These are phyloP conservation scores for Diplodia sapinea DNA, from an alignment of 2,329 filamentous ascomycete genomes.

Conservation along the genomic window DNA sequence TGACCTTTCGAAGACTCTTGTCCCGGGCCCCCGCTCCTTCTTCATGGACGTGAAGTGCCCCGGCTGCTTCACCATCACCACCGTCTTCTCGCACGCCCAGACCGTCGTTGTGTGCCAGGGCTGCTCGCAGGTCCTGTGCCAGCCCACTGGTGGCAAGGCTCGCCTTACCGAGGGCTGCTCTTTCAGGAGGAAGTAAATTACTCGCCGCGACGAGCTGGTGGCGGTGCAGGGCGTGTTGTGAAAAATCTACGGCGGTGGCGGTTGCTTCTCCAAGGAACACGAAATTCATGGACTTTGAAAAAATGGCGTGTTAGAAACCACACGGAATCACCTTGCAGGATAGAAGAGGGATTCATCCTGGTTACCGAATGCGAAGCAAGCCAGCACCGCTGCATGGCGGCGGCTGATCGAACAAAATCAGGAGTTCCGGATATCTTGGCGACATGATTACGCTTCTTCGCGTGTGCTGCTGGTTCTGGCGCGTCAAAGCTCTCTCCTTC, in stretches of 20 bases:
- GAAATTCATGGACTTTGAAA: constrained; percentile 45
- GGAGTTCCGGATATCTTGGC: constrained; percentile 54
- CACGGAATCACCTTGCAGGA: constrained; percentile 50
- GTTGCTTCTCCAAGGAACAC: constrained; percentile 30
- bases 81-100: constrained; percentile 99
- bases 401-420: constrained; percentile 37
- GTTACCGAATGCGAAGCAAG: constrained; percentile 45
- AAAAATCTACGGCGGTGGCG: constrained; percentile 48
- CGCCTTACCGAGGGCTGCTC: constrained; percentile 99
- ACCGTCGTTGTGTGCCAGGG: constrained; percentile 99
- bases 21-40: constrained; percentile 96
- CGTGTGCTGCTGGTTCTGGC: constrained; percentile 47
- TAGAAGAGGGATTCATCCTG: constrained; percentile 52
- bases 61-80: constrained; percentile 99
- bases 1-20: constrained; percentile 70
- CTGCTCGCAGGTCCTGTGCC: constrained; percentile 99
- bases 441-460: constrained; percentile 47
- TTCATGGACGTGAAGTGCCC: constrained; percentile 99
- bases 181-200: constrained; percentile 98
- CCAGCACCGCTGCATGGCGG: constrained; percentile 41
- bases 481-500: constrained; percentile 35
- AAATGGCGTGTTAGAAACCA: constrained; percentile 32
- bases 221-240: constrained; percentile 42
- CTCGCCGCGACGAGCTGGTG: constrained; percentile 36
- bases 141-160: constrained; percentile 99